Evolutionary conservation across 768 basidiomycete species (phyloP), one percentile per base, ranked within the genome.

Genomic region (Royoungia palumana): DNA sequence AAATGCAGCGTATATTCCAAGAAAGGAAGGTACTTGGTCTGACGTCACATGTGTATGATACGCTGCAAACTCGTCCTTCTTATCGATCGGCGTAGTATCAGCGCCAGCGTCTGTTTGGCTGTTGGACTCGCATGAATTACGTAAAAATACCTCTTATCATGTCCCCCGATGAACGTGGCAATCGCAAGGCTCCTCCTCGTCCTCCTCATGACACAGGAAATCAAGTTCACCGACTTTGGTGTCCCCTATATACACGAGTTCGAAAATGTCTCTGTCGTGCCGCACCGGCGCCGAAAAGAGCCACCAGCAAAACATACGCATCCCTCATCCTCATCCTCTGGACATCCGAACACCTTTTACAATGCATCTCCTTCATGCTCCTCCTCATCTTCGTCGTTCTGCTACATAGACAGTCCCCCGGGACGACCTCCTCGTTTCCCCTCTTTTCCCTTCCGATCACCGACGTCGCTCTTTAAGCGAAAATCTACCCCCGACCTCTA

Each of bases 231-330:
- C 35, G 35, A 67, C 30, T 66, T 54, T 28, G 65, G 65, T 6
- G 28, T 68, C 2, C 65, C 65, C 1, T 68, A 66, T 4, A 14
- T 69, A 1, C 53, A 49, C 35, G 67, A 67, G 41, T 69, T 69
- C 12, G 57, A 44, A 40, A 55, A 69, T 24, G 53, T 69, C 9
- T 64, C 65, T 2, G 42, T 66, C 4, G 44, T 14, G 11, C 53
- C 44, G 22, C 37, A 44, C 21, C 45, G 28, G 13, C 28, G 10
- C 5, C 28, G 28, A 12, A 28, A 28, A 45, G 13, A 12, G 37
- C n/a, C 48, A 46, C 34, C 44, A 28, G 10, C 28, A 12, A 28
- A 28, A 12, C 28, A 28, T 12, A 12, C 10, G 7, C 25, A 27
- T 8, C 6, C 25, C 25, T 8, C 25, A 27, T 5, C 24, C 8